Percentiles rank a stretch among this genome's conserved stretches.
Conservation (phyloP, 1,284 basidiomycete species). For the Puccinia coronata region DNA sequence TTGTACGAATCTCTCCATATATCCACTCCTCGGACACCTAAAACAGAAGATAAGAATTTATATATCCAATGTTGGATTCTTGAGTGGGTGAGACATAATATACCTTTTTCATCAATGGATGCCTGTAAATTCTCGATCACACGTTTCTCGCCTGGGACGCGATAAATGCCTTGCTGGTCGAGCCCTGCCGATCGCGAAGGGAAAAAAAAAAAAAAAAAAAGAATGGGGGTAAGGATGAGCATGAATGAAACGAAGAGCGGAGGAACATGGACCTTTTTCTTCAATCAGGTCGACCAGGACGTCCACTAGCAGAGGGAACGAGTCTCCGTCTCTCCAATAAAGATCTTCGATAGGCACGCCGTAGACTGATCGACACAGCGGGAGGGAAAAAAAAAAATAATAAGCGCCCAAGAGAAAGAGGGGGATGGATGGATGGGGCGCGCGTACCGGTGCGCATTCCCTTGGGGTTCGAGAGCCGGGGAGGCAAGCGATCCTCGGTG, state of each 20-base stretch:
- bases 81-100: background rate
- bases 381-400: background rate
- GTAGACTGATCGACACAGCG: conserved; percentile 34
- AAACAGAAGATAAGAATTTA: background rate
- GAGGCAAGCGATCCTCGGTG: conserved; percentile 29
- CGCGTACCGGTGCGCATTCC: conserved; percentile 38
- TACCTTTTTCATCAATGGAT: conserved; percentile 46
- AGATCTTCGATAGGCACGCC: conserved; percentile 42
- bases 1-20: conserved; percentile 37
- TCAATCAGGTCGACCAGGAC: conserved; percentile 45
- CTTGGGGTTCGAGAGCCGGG: conserved; percentile 38
- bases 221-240: background rate
- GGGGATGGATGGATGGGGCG: background rate
- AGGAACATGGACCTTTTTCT: conserved; percentile 20
- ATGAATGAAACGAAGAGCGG: background rate
- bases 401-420: background rate
- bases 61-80: too few species aligned
- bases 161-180: conserved; percentile 45
- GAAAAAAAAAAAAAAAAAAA: too few species aligned
- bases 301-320: conserved; percentile 34
- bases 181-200: conserved; percentile 1
- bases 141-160: conserved; percentile 43
- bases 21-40: conserved; percentile 38
- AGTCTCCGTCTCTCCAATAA: conserved; percentile 43
- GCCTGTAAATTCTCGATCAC: conserved; percentile 46